Percentiles rank a stretch among this genome's conserved stretches.
Evolutionary conservation across 2,329 filamentous ascomycete genomes (phyloP).

Genomic region (Calonectria pauciramosa): DNA sequence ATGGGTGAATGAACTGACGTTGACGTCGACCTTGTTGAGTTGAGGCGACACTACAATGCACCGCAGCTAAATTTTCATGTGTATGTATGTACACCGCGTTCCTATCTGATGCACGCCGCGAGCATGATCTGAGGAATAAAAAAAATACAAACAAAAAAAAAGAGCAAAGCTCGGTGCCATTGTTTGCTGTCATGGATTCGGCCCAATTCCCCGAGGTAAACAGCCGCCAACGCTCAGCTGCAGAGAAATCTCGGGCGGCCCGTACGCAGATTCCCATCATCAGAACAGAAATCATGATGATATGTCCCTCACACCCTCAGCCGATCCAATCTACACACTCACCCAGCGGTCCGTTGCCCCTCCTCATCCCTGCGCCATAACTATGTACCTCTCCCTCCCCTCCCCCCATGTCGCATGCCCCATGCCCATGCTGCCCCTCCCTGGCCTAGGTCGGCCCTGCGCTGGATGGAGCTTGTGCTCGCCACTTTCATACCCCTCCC

Average conservation of each 20-base stretch:
- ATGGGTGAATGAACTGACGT: slow-evolving; percentile 15
- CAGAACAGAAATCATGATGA: slow-evolving; percentile 13
- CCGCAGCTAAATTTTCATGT: not conserved
- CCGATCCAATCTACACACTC: not conserved
- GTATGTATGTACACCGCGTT: not conserved
- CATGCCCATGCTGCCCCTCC: not conserved
- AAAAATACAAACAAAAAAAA: not conserved
- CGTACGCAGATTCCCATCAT: not conserved
- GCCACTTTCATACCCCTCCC: slow-evolving; percentile 3
- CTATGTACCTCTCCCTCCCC: not conserved
- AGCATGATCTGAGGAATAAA: not conserved
- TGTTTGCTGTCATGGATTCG: not conserved
- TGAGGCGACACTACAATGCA: not conserved
- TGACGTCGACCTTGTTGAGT: slow-evolving; percentile 22
- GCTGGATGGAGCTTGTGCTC: slow-evolving; percentile 8
- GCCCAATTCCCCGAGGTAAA: not conserved
- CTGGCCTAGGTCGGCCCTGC: slow-evolving; percentile 1
- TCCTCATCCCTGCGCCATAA: not conserved
- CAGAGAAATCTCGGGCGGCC: not conserved
- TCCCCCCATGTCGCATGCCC: not conserved
- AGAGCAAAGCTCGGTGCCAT: too few species aligned
- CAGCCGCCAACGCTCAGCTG: not conserved
- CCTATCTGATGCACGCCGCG: not conserved
- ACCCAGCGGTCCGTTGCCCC: slow-evolving; percentile 3
- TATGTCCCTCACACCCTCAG: slow-evolving; percentile 27